Percentiles rank a stretch among this genome's conserved stretches.
phyloP scores from a whole-genome alignment of 495 filamentous ascomycete species.

The Schizothecium vesticola region DNA sequence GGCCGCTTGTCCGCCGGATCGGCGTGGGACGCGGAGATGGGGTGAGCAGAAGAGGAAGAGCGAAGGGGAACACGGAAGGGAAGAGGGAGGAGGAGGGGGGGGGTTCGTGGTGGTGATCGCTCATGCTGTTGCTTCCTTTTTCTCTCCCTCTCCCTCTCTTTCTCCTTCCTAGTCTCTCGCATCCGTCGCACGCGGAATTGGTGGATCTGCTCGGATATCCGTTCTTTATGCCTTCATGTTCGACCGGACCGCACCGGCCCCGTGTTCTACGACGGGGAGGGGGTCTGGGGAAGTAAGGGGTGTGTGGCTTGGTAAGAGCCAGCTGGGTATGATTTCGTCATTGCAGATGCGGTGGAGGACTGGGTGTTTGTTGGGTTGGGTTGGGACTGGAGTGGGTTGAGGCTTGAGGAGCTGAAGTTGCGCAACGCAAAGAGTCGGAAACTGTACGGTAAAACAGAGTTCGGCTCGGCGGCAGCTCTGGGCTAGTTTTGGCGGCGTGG shows the following conservation, averaged over 20 bases:
- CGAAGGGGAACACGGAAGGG: background rate
- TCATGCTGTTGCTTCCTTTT: background rate
- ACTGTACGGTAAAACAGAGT: background rate
- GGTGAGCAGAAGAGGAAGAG: background rate
- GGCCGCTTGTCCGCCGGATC: background rate
- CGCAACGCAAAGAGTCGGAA: background rate
- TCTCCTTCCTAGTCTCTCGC: background rate
- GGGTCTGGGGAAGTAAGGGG: constrained; percentile 3
- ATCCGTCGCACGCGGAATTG: background rate
- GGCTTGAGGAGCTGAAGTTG: background rate
- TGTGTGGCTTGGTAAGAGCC: background rate
- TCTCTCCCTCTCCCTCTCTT: background rate
- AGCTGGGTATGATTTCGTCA: constrained; percentile 9
- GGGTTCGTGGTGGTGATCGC: background rate
- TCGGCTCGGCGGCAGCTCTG: background rate
- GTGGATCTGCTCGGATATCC: constrained; percentile 35
- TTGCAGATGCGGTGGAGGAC: background rate
- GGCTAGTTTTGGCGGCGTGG: background rate
- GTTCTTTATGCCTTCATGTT: constrained; percentile 25
- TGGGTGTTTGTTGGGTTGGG: background rate
- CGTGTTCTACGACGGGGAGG: background rate
- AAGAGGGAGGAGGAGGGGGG: background rate
- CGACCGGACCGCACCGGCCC: constrained; percentile 12
- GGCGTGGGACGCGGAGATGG: background rate
- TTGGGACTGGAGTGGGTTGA: background rate